Evolutionary conservation across 2,329 filamentous ascomycete genomes (phyloP), one percentile per base, ranked within the genome.

Genomic region (Colletotrichum sidae): DNA sequence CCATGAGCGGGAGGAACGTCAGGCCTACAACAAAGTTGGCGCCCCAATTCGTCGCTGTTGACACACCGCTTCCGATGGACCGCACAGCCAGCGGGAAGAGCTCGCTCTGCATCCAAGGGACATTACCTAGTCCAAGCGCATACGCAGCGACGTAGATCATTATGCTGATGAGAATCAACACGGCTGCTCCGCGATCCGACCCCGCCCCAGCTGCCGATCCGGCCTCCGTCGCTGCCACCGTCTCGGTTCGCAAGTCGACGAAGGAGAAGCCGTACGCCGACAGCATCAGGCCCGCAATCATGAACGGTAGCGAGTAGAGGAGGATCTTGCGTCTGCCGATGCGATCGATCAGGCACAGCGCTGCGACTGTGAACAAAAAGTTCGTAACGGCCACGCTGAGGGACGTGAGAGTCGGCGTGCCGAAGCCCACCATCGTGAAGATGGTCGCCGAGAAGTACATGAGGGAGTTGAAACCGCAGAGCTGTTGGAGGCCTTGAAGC

Each of bases 61-160:
- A 86, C 6, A 93, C 76, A 0, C 89, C 89, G 63, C 90, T 92
- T 35, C 92, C 92, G 2, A 93, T 78, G 5, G 90, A 89, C 53
- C 92, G 88, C 50, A 94, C 91, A 37, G 85, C 84, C 52, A 94
- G 82, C 1, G 94, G 92, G 74, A 97, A 97, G 38, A 97, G 86
- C 79, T 98, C 95, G 70, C 90, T 93, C 79, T 97, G 94, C 84
- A 97, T 95, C 95, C 95, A 98, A 0, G 95, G 94, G 3, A 98
- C 93, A 71, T 94, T 96, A 8, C 95, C 95, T 2, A 98, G 84
- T 2, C 95, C 95, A 2, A 94, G 83, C 1, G 95, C 95, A 74
- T 96, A 98, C 1, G 90, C 85, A 8, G 92, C 91, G 2, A 97
- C 94, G 76, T 96, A 97, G 8, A 93, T 70, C 76, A 94, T 90